Evolutionary conservation across 1,284 basidiomycete genomes (phyloP), one percentile per base, ranked within the genome.

Genomic region (Pyrrhoderma noxium): DNA sequence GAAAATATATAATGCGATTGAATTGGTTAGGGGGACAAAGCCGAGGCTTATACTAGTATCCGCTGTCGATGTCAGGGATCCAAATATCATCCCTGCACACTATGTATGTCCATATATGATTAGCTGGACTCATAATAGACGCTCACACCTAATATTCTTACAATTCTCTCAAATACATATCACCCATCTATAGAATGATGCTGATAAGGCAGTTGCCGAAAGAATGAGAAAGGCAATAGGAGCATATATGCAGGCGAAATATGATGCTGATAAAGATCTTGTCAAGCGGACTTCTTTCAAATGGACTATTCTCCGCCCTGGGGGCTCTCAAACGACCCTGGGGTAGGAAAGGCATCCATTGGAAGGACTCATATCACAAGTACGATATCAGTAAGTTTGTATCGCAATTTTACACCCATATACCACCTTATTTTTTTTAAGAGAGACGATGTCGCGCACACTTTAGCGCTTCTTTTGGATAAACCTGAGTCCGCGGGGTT

Each of bases 1-100:
- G 50, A 87, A 86, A 64, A 76, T 84, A 0, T 88, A 81, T 60
- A 82, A 87, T 58, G 85, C 83, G 0, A 72, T 88, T 53, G 82
- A 86, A 60, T 64, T 58, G 1, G 68, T 79, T 0, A 61, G 70
- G 34, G 69, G 72, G 1, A 58, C 66, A 5, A 73, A 73, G 52
- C 81, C 81, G 18, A 65, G 74, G 23, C 63, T 88, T 41, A 71
- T 89, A 37, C 64, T 86, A 46, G 75, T 89, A 34, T 80, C 79
- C 8, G 80, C 81, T 0, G 62, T 84, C n/a, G 85, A 89, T 61
- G 64, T 80, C 1, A 68, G 85, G 19, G 71, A 84, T 60, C 67
- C 68, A 16, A 69, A 73, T 21, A 70, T 70, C 45, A 65, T 71
- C 7, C 83, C 82, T 1, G 65, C 66, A 1, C 77, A 80, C 61